Base-by-base conservation (phyloP, 1,284 basidiomycete species). In the Ceratobasidium sp. region DNA sequence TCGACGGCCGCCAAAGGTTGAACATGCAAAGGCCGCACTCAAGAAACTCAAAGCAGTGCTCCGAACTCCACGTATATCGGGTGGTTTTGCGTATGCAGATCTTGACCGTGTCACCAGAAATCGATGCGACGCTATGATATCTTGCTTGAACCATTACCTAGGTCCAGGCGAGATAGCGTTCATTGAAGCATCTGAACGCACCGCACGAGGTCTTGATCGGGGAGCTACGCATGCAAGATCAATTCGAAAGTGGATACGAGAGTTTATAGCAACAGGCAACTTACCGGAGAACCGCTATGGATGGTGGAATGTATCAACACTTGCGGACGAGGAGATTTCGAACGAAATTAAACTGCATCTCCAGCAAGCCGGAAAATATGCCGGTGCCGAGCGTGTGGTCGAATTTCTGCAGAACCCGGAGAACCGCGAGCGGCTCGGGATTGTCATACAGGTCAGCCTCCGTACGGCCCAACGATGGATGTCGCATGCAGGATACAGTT, bases 401-500 rank as follows among this genome's bases (percentile, higher is more conserved):
- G 22, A 77, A 11, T 77, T 76, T 32, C 61, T 77, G 15, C 15
- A n/a, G n/a, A n/a, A 56, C 13, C 44, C 65, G 0, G 73, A 71
- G 13, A 51, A 70, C 0, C 43, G 25, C 5, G 52, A 1, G 22
- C 22, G 52, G 29, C 49, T 78, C 0, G 43, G 54, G 9, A 7
- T 77, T 1, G 40, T 13, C 11, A 56, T 74, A 22, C 1, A 43
- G 19, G 76, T 79, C 8, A 76, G 57, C 22, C 0, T 70, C 0
- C 61, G 54, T 22, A 79, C 78, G 22, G 73, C 77, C 4, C 54
- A 71, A 25, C 66, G 69, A 9, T 79, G 74, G 71, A 46, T 79
- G 5, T 25, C 17, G 0, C n/a, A 32, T 8, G 34, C 61, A 37
- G 78, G 64, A 4, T 77, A 70, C 46, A 46, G 49, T 0, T 74